Percentiles rank a stretch among this genome's conserved stretches.
Conservation (phyloP, 805 yeast genomes). For the Pichia phayaonensis region DNA sequence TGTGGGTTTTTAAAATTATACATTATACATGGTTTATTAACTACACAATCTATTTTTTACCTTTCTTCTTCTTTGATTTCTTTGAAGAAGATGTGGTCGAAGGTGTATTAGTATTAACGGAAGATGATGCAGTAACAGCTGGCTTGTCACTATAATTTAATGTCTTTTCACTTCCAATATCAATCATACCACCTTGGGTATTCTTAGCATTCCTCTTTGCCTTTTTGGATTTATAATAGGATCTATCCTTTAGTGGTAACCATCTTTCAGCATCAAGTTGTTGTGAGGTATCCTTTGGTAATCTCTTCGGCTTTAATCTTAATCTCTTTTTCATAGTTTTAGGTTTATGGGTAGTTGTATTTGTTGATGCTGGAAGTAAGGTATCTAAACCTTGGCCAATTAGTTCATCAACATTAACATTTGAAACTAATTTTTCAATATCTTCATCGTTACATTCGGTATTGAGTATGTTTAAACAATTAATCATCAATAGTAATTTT, state of each 20-base stretch:
- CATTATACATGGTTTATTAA: neutral
- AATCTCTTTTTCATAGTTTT: slow-evolving; percentile 14
- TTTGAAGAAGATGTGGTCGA: slow-evolving; percentile 6
- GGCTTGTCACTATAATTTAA: slow-evolving; percentile 17
- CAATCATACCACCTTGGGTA: slow-evolving; percentile 57
- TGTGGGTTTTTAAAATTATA: neutral
- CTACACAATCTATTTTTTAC: slow-evolving; percentile 17
- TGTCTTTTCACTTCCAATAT: slow-evolving; percentile 36
- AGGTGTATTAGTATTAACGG: slow-evolving; percentile 6
- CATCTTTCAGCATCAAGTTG: slow-evolving; percentile 72
- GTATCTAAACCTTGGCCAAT: slow-evolving; percentile 25
- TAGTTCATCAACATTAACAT: slow-evolving; percentile 27
- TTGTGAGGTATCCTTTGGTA: slow-evolving; percentile 18
- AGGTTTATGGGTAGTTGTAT: slow-evolving; percentile 9
- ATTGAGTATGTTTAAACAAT: slow-evolving; percentile 14
- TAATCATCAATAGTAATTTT: slow-evolving; percentile 22
- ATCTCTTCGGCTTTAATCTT: slow-evolving; percentile 24
- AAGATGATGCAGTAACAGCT: slow-evolving; percentile 3
- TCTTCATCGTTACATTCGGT: slow-evolving; percentile 11
- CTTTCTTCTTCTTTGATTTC: slow-evolving; percentile 26
- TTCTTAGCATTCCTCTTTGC: slow-evolving; percentile 44
- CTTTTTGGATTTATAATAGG: slow-evolving; percentile 73
- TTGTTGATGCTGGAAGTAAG: slow-evolving; percentile 11
- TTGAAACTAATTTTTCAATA: slow-evolving; percentile 22
- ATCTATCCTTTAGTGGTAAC: slow-evolving; percentile 83